A percentile compares a stretch with the other conserved stretches of the same genome.
phyloP scores from a whole-genome alignment of 2,329 filamentous ascomycete genomes.

The Fusarium sp. region DNA sequence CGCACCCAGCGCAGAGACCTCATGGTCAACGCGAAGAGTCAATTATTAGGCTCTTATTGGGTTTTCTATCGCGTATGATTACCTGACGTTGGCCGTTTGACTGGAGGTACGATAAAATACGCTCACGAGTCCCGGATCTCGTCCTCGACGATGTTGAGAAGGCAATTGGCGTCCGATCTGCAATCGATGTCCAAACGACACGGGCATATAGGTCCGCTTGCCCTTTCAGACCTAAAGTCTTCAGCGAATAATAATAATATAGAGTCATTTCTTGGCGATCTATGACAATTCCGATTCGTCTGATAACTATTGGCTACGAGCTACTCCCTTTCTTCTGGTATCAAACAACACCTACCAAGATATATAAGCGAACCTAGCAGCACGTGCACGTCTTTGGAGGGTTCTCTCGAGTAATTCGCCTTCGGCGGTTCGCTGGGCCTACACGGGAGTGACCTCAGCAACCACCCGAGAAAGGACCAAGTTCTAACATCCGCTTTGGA shows the following conservation, averaged over 20 bases:
- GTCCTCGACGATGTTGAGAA: neutral
- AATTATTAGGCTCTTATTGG: neutral
- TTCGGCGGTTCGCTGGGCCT: neutral
- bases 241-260: too few relatives aligned
- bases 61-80: neutral
- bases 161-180: neutral
- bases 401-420: neutral
- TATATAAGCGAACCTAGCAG: neutral
- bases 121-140: neutral
- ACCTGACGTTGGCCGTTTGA: neutral
- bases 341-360: neutral
- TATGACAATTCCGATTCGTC: neutral
- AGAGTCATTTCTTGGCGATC: neutral
- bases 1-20: neutral
- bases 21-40: neutral
- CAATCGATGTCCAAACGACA: neutral
- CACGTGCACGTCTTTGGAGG: neutral
- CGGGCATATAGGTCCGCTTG: neutral
- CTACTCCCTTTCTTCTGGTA: neutral
- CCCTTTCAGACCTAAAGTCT: neutral
- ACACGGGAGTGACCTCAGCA: neutral
- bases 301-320: neutral
- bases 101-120: neutral
- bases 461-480: neutral
- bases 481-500: neutral